A percentile compares a stretch with the other conserved stretches of the same genome.
Evolutionary conservation across 768 basidiomycete species (phyloP).

Genomic region (Holtermanniella nyarrowii): DNA sequence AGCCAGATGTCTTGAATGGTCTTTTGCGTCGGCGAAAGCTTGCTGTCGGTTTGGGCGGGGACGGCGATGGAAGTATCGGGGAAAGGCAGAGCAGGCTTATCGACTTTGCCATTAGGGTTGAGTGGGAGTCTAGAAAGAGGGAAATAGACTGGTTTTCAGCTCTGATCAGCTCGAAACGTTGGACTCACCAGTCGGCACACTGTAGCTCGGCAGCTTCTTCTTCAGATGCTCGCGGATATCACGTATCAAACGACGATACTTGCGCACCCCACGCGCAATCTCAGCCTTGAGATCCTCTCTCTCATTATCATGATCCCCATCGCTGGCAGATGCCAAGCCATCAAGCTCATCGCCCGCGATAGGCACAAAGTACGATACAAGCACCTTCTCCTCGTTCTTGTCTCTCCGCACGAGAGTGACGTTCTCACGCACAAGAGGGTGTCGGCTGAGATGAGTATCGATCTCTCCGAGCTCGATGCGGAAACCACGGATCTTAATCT

Average conservation of each 20-base stretch:
- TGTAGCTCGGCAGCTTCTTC: constrained; percentile 91
- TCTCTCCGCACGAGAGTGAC: constrained; percentile 92
- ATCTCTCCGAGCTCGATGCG: constrained; percentile 97
- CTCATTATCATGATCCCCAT: constrained; percentile 43
- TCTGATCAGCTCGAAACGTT: not conserved
- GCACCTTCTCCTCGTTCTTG: constrained; percentile 98
- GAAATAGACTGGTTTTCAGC: constrained; percentile 61
- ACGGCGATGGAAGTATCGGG: constrained; percentile 77
- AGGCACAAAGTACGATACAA: constrained; percentile 95
- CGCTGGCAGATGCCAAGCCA: constrained; percentile 48
- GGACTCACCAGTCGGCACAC: constrained; percentile 71
- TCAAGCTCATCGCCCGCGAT: constrained; percentile 56
- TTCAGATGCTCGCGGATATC: constrained; percentile 91
- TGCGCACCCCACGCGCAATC: constrained; percentile 63
- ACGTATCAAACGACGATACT: constrained; percentile 78
- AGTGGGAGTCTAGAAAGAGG: constrained; percentile 91
- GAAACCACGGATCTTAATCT: constrained; percentile 99
- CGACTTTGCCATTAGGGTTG: constrained; percentile 97
- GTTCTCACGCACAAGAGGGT: constrained; percentile 90
- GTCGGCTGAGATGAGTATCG: constrained; percentile 87
- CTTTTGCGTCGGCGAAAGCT: constrained; percentile 60
- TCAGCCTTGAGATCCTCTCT: constrained; percentile 52
- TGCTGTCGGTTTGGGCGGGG: constrained; percentile 44
- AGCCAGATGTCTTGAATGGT: constrained; percentile 79
- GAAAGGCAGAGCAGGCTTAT: constrained; percentile 96